These are phyloP conservation scores for Mortierella sp. DNA, from an alignment of 371 early-diverging fungal species.

Conservation along the genomic window DNA sequence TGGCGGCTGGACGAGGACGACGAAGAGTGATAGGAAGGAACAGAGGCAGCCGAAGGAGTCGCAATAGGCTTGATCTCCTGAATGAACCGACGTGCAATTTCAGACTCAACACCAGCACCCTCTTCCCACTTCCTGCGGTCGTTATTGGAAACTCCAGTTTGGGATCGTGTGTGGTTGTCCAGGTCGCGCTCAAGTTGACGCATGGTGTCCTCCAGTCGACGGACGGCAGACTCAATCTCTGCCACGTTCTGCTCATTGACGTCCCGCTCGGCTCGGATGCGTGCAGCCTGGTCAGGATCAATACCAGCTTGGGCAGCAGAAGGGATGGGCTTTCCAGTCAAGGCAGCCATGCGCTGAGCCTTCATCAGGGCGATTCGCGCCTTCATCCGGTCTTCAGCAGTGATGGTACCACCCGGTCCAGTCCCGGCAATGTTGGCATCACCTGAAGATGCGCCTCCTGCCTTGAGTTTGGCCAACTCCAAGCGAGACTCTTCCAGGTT, in stretches of 20 bases:
- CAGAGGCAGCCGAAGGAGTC: neutral
- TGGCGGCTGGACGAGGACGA: constrained; percentile 7
- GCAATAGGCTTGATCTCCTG: constrained; percentile 38
- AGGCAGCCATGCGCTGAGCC: constrained; percentile 73
- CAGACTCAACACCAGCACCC: constrained; percentile 59
- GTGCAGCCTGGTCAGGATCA: constrained; percentile 63
- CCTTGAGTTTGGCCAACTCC: constrained; percentile 60
- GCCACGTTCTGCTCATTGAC: constrained; percentile 54
- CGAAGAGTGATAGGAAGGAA: constrained; percentile 20
- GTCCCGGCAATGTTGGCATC: constrained; percentile 65
- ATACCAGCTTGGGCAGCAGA: constrained; percentile 54
- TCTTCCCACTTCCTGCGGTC: constrained; percentile 61
- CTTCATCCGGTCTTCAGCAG: constrained; percentile 70
- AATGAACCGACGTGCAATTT: constrained; percentile 56
- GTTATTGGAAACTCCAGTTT: constrained; percentile 21
- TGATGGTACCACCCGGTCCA: constrained; percentile 70
- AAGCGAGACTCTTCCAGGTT: constrained; percentile 66
- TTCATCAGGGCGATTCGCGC: constrained; percentile 62
- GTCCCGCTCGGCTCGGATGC: constrained; percentile 65
- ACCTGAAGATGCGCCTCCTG: constrained; percentile 12
- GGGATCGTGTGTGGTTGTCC: constrained; percentile 52
- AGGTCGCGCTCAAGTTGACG: constrained; percentile 55
- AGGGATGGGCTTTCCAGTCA: constrained; percentile 65
- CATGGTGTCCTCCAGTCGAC: constrained; percentile 57
- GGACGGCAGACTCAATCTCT: constrained; percentile 62